These are phyloP conservation scores for Coemansia sp. DNA, from an alignment of 192 early-diverging fungal species.

Conservation along the genomic window DNA sequence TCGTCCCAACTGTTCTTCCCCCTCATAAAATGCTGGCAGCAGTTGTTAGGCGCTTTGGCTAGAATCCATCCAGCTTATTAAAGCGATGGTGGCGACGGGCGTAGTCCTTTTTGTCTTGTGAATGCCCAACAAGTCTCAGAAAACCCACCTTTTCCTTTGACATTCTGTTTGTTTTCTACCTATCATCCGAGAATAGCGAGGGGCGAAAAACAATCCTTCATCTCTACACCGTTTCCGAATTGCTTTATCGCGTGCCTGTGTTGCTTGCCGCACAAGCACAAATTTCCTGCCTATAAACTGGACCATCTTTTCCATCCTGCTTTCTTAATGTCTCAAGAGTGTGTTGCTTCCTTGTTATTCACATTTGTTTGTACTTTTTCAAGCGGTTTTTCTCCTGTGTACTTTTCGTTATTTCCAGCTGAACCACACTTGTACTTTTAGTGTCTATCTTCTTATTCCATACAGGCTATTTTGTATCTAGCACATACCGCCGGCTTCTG, in stretches of 20 bases:
- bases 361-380: not conserved
- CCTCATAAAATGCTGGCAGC: too few relatives aligned
- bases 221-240: not conserved
- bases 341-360: not conserved
- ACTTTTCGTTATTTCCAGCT: not conserved
- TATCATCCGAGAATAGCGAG: not conserved
- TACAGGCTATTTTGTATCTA: not conserved
- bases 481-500: not conserved
- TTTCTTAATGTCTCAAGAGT: not conserved
- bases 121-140: not conserved
- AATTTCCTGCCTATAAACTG: conserved; percentile 1
- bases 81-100: not conserved
- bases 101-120: not conserved
- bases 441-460: not conserved
- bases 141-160: not conserved
- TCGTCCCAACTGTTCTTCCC: not conserved
- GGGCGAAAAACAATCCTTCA: not conserved
- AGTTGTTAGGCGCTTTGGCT: not conserved
- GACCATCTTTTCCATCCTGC: not conserved
- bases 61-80: not conserved
- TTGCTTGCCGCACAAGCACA: not conserved
- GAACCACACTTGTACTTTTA: conserved; percentile 5
- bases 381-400: not conserved
- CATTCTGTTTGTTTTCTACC: not conserved
- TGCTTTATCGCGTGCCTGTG: conserved; percentile 1